Base-by-base conservation (phyloP, 441 rosid species). In the Populus hybrid region DNA sequence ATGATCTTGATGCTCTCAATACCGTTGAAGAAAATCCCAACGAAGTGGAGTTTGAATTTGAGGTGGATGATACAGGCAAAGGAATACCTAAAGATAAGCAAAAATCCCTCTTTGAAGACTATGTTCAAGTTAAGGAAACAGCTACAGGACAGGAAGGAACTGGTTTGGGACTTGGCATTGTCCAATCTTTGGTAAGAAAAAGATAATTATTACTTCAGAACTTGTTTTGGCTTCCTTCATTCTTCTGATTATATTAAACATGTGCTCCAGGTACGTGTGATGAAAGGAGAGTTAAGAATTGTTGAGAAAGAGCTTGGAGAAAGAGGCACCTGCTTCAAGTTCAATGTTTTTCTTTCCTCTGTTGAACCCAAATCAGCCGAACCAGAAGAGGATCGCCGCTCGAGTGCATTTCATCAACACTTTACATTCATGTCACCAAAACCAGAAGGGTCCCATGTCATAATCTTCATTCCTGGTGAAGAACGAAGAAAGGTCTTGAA, bases 81-180 rank as follows among this genome's bases (percentile, higher is more conserved):
- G 93, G 93, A 74, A 84, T 90, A 65, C 91, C 91, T 0, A 86
- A 77, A 75, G 90, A 88, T 74, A 87, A 85, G 81, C 85, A 83
- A 63, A 78, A 76, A 14, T 86, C 89, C 1, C 83, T 90, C 32
- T 90, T 89, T 65, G 91, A 90, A 84, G 87, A 88, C 78, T 90
- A 83, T 70, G 85, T 86, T 69, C 94, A 89, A 81, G 90, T 88
- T 28, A 85, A 88, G 77, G 89, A 87, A 79, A 81, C 88, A 8
- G 75, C 85, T 63, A 73, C 70, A 18, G 87, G 84, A 24, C 87
- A 84, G 66, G 92, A 82, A 83, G 94, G 94, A 68, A 78, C 79
- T 4, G 90, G 90, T 23, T 79, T 90, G 35, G 94, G 94, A 73
- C 92, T 88, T 16, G 91, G 92, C 30, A 90, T 87, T 63, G 92